A percentile compares a stretch with the other conserved stretches of the same genome.
Conservation (phyloP, 306 rosid genomes). For the Cicer chorassanicum region DNA sequence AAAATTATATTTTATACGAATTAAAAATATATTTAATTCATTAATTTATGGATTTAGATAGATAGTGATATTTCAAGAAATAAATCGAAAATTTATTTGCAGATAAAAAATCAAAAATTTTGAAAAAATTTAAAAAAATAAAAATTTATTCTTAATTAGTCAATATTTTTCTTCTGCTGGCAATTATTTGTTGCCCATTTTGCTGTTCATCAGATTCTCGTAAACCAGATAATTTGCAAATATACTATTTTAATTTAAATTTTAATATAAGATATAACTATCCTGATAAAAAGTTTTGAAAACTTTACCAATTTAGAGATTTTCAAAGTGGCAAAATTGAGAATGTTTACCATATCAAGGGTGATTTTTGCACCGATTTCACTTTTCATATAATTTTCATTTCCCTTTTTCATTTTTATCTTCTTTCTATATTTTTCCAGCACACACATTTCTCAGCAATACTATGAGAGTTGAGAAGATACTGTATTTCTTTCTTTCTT, state of each 20-base stretch:
- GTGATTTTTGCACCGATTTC: background rate
- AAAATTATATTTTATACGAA: no score
- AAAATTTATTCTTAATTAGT: no score
- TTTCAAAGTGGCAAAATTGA: slow-evolving; percentile 47
- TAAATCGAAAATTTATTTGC: no score
- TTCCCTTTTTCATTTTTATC: background rate
- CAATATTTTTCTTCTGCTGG: no score
- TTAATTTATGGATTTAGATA: no score
- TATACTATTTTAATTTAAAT: background rate
- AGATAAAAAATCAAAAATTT: no score
- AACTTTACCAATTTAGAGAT: no score
- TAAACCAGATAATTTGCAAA: background rate
- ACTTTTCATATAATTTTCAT: slow-evolving; percentile 36
- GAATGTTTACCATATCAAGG: slow-evolving; percentile 31
- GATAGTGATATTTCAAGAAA: no score
- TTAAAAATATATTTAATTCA: no score
- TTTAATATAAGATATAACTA: no score
- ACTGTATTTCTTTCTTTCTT: slow-evolving; percentile 39
- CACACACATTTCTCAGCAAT: background rate
- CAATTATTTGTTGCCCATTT: background rate
- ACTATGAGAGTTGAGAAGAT: slow-evolving; percentile 4
- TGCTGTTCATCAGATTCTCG: background rate
- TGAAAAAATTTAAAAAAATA: no score
- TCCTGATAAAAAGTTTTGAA: no score
- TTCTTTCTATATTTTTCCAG: background rate